phyloP scores from a whole-genome alignment of 164 flowering plant genomes.

The Magnolia changhungtana region DNA sequence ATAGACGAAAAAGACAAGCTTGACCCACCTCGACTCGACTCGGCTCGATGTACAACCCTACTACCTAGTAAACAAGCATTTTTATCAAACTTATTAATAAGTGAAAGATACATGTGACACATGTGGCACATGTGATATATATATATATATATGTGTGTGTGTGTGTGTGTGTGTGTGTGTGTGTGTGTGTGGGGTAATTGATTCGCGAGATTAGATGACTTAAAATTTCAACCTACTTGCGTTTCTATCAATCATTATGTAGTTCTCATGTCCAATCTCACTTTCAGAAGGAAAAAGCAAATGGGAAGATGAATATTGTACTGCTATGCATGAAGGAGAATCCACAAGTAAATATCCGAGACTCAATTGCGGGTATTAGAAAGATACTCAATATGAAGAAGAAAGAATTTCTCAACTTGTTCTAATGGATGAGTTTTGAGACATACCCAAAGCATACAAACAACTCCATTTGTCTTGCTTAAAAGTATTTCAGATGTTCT shows the following conservation, averaged over 20 bases:
- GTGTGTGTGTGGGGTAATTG: no score
- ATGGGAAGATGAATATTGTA: conserved; percentile 37
- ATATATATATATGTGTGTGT: no score
- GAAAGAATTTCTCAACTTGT: conserved; percentile 28
- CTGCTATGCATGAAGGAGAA: conserved; percentile 30
- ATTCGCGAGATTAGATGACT: not conserved
- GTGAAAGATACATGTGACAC: no score
- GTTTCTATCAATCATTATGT: not conserved
- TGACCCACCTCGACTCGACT: no score
- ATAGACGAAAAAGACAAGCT: no score
- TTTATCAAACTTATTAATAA: not conserved
- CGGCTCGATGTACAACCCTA: no score
- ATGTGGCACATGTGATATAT: no score
- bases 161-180: no score
- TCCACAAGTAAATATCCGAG: conserved; percentile 25
- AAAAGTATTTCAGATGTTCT: conserved; percentile 48
- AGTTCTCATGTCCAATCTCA: not conserved
- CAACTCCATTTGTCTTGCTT: conserved; percentile 27
- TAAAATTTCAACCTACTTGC: not conserved
- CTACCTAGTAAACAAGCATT: not conserved
- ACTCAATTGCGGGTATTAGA: conserved; percentile 23
- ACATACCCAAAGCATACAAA: conserved; percentile 16
- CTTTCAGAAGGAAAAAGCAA: conserved; percentile 37
- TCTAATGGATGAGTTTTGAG: conserved; percentile 21
- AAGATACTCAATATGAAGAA: conserved; percentile 21